A percentile compares a stretch with the other conserved stretches of the same genome.
phyloP scores from a whole-genome alignment of 257 asterid genomes.

The Ligustrum vulgare region DNA sequence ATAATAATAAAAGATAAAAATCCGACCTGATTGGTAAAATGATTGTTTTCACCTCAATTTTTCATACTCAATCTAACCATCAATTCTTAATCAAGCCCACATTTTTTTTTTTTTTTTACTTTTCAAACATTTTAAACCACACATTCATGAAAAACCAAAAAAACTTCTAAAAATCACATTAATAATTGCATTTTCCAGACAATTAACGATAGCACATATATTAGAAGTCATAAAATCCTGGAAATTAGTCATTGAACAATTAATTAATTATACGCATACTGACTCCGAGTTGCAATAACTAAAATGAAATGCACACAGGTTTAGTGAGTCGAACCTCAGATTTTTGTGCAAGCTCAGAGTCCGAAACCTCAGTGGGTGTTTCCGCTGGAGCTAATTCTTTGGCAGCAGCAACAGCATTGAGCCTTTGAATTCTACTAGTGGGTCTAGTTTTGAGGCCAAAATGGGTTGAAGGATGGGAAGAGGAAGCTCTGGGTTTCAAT shows the following conservation, averaged over 20 bases:
- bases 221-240: not conserved
- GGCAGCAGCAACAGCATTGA: constrained; percentile 42
- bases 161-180: too few species aligned
- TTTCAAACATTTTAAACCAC: too few species aligned
- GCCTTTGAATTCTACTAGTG: constrained; percentile 27
- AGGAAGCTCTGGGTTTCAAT: constrained; percentile 25
- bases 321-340: constrained; percentile 29
- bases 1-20: too few species aligned
- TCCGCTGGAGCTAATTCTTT: constrained; percentile 42
- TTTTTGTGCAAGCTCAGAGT: constrained; percentile 25
- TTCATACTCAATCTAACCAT: too few species aligned
- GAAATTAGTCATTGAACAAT: too few species aligned
- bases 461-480: constrained; percentile 24
- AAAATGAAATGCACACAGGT: not conserved
- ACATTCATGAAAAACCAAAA: too few species aligned
- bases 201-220: not conserved
- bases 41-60: too few species aligned
- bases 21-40: too few species aligned
- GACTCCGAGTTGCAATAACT: not conserved
- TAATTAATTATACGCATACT: not conserved
- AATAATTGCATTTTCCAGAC: not conserved
- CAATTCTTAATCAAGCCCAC: too few species aligned
- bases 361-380: constrained; percentile 26
- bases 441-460: constrained; percentile 31
- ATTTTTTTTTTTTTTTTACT: too few species aligned